Conservation (phyloP, 352 stramenopile genomes). For the Globisporangium parvum region DNA sequence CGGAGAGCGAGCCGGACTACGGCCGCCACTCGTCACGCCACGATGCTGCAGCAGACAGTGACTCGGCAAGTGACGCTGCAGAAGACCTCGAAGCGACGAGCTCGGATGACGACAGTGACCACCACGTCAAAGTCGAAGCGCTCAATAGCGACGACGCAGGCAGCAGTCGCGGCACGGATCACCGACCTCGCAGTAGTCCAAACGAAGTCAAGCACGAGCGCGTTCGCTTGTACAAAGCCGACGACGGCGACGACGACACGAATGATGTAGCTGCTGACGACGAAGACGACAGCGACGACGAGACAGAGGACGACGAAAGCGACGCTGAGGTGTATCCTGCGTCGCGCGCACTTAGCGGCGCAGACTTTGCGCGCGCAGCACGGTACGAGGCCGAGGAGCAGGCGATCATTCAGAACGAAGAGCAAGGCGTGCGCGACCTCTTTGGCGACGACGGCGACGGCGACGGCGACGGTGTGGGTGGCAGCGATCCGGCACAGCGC, state of each 20-base stretch:
- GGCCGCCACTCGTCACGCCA: not conserved
- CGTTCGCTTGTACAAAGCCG: slow-evolving; percentile 8
- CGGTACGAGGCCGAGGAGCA: slow-evolving; percentile 14
- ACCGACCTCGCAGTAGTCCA: no score
- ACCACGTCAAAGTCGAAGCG: not conserved
- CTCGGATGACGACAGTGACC: slow-evolving; percentile 2
- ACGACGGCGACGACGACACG: slow-evolving; percentile 10
- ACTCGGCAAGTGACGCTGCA: slow-evolving; percentile 13
- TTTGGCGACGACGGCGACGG: slow-evolving; percentile 9
- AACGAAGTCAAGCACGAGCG: not conserved
- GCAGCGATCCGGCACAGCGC: slow-evolving; percentile 2
- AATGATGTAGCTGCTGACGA: slow-evolving; percentile 3
- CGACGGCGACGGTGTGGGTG: not conserved
- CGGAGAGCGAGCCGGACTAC: slow-evolving; percentile 19
- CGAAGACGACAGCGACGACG: slow-evolving; percentile 2
- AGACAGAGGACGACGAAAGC: slow-evolving; percentile 9
- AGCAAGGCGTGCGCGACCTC: slow-evolving; percentile 4
- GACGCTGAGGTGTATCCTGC: not conserved
- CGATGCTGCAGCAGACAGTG: slow-evolving; percentile 3
- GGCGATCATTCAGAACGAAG: slow-evolving; percentile 8
- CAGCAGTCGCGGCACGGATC: not conserved
- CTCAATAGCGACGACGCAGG: not conserved
- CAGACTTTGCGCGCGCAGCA: slow-evolving; percentile 10
- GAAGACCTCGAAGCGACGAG: slow-evolving; percentile 9
- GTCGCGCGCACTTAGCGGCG: slow-evolving; percentile 2